Evolutionary conservation across 208 protist species (phyloP), one percentile per base, ranked within the genome.

Genomic region (Trypanosoma grayi): DNA sequence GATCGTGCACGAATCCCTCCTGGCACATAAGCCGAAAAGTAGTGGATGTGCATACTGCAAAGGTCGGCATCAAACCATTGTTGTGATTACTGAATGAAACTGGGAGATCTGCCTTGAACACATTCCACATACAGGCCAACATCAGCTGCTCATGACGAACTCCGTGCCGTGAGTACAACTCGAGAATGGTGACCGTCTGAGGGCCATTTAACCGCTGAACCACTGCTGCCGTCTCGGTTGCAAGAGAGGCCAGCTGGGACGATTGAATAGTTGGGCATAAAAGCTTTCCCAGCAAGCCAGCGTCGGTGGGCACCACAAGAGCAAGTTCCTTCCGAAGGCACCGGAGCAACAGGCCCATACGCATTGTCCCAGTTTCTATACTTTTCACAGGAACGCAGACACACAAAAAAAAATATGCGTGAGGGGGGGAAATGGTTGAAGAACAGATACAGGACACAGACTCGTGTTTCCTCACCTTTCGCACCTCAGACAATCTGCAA

Each of bases 101-200:
- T 10, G 48, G 50, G 18, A 24, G 24, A 28, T 77, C 76, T 6
- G 75, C 50, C 61, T 94, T 91, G 59, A 91, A 78, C 20, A 89
- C 68, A 43, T 75, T 67, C 81, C 83, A 90, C 39, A 87, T 61
- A 36, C 83, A 83, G 41, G 59, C 61, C 27, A 78, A 44, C 53
- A 90, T 74, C 0, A 87, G 61, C 53, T 51, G 56, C 52, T 93
- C 87, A 58, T 90, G 75, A 14, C 87, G 87, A 18, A 93, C 66
- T 4, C 60, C 43, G 0, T 83, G 73, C n/a, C 37, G 27, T 44
- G 69, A 54, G 48, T 65, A 68, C 8, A 66, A 31, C 20, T 60
- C 50, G 0, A 75, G 25, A 24, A 75, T 33, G 1, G 3, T 40
- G 7, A 52, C 37, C n/a, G 48, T 64, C 1, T 45, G 61, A 40